Evolutionary conservation across 2,329 filamentous ascomycete genomes (phyloP).

Genomic region (Stemphylium beticola): DNA sequence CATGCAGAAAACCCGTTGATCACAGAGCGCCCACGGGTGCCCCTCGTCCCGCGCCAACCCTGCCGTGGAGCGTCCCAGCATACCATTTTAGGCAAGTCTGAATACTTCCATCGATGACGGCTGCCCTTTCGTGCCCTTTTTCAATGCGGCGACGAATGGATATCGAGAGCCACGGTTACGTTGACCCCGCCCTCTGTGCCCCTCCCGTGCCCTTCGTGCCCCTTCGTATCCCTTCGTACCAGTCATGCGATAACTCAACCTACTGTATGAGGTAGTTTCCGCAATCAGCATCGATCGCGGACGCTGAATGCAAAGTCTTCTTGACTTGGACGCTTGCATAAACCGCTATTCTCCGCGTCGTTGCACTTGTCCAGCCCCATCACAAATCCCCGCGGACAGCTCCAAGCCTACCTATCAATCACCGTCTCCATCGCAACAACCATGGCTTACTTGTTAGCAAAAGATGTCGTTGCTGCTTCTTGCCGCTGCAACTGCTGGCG

Average conservation of each 20-base stretch:
- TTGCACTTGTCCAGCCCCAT: no score
- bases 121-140: constrained; percentile 10
- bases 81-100: background rate
- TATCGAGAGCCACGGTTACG: background rate
- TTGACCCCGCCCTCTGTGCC: background rate
- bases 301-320: no score
- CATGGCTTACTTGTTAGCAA: no score
- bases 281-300: background rate
- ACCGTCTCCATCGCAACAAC: no score
- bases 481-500: background rate
- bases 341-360: no score
- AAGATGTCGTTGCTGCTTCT: background rate
- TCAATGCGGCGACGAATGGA: constrained; percentile 1
- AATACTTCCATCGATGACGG: background rate
- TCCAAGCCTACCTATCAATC: no score
- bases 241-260: background rate
- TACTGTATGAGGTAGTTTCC: background rate
- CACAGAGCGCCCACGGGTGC: background rate
- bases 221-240: background rate
- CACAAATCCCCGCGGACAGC: no score
- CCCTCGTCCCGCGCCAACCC: background rate
- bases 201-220: background rate
- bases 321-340: no score
- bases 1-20: no score
- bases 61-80: background rate